Percentiles rank a stretch among this genome's conserved stretches.
These are phyloP conservation scores for Knoxia roxburghii DNA, from an alignment of 257 asterid species.

Conservation along the genomic window DNA sequence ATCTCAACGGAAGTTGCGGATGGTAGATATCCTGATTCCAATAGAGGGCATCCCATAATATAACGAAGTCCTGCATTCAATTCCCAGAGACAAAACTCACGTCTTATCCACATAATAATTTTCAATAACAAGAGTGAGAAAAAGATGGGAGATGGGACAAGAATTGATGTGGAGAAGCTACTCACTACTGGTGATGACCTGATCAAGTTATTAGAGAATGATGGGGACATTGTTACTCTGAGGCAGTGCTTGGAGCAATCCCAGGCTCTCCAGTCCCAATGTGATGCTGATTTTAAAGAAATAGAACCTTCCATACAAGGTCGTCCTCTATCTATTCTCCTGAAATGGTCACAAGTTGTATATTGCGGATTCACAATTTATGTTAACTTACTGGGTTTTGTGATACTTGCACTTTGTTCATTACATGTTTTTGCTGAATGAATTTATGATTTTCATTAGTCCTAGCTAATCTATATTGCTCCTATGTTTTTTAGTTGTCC, in stretches of 20 bases:
- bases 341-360: background rate
- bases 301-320: constrained; percentile 51
- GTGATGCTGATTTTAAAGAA: constrained; percentile 34
- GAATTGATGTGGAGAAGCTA: constrained; percentile 44
- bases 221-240: constrained; percentile 37
- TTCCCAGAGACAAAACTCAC: background rate
- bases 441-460: background rate
- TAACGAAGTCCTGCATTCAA: background rate
- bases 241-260: constrained; percentile 46
- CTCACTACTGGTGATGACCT: constrained; percentile 44
- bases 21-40: background rate
- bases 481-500: background rate
- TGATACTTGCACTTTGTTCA: background rate
- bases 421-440: background rate
- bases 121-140: background rate
- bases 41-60: background rate
- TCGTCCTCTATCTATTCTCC: background rate
- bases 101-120: background rate
- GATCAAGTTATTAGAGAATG: constrained; percentile 41
- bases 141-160: constrained; percentile 32
- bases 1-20: background rate
- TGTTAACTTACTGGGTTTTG: background rate
- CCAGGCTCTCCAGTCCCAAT: constrained; percentile 44
- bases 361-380: background rate
- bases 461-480: background rate